Evolutionary conservation across 164 flowering plant species (phyloP).

Genomic region (Warburgia ugandensis): DNA sequence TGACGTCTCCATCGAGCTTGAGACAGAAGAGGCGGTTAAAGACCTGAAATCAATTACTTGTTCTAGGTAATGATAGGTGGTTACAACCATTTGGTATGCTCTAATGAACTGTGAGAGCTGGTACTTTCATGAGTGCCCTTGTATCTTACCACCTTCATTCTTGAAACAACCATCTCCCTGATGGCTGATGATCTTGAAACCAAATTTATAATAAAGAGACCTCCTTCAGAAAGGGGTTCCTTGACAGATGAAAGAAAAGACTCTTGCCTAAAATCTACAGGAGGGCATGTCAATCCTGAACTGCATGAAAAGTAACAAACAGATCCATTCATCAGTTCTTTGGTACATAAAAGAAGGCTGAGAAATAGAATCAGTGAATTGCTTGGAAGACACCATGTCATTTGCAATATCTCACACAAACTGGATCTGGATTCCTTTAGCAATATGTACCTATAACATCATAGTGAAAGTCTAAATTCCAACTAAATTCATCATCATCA

Average conservation of each 20-base stretch:
- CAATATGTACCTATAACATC: constrained; percentile 51
- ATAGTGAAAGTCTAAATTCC: no score
- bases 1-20: constrained; percentile 82
- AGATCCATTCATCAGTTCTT: no score
- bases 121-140: no score
- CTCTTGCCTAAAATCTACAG: constrained; percentile 68
- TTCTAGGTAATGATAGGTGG: background rate
- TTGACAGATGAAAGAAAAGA: constrained; percentile 62
- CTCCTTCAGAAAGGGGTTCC: constrained; percentile 53
- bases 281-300: constrained; percentile 92
- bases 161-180: constrained; percentile 53
- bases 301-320: constrained; percentile 28
- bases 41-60: constrained; percentile 37
- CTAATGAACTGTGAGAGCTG: no score
- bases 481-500: no score
- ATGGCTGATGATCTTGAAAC: constrained; percentile 69
- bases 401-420: constrained; percentile 41
- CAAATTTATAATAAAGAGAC: constrained; percentile 77
- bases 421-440: constrained; percentile 83
- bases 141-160: constrained; percentile 69
- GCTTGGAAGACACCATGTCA: constrained; percentile 14
- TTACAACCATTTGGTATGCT: background rate
- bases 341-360: no score
- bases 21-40: constrained; percentile 55
- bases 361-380: no score